Percentiles rank a stretch among this genome's conserved stretches.
phyloP scores from a whole-genome alignment of 805 yeast species.

The Maudiozyma turicensis region DNA sequence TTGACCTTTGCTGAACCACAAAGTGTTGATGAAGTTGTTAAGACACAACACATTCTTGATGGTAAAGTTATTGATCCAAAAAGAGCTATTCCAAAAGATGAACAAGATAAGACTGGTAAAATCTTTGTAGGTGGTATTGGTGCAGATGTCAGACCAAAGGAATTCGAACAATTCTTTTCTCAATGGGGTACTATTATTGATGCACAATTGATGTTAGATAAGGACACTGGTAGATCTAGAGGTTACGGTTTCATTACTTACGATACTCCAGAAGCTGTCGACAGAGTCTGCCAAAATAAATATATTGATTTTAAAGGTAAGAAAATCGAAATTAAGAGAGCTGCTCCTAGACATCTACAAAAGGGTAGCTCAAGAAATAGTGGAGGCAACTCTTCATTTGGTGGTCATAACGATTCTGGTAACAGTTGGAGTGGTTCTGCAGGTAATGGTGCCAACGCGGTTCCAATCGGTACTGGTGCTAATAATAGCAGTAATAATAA shows the following conservation, averaged over 20 bases:
- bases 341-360: slow-evolving; percentile 72
- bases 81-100: slow-evolving; percentile 94
- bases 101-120: slow-evolving; percentile 93
- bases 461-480: not conserved
- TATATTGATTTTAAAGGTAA: slow-evolving; percentile 79
- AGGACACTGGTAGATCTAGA: slow-evolving; percentile 92
- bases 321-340: slow-evolving; percentile 74
- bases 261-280: slow-evolving; percentile 91
- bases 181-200: slow-evolving; percentile 88
- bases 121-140: slow-evolving; percentile 96
- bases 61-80: slow-evolving; percentile 97
- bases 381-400: not conserved
- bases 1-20: slow-evolving; percentile 74
- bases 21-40: slow-evolving; percentile 79
- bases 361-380: slow-evolving; percentile 11
- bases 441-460: not conserved
- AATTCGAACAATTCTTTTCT: slow-evolving; percentile 76
- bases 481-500: not conserved
- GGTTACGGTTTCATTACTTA: slow-evolving; percentile 96
- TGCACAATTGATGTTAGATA: slow-evolving; percentile 94
- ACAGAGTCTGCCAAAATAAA: slow-evolving; percentile 71
- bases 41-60: slow-evolving; percentile 79
- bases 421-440: not conserved
- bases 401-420: not conserved
- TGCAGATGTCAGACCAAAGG: slow-evolving; percentile 84